Percentiles rank a stretch among this genome's conserved stretches.
phyloP scores from a whole-genome alignment of 495 filamentous ascomycete genomes.

The Penicillium cosmopolitanum region DNA sequence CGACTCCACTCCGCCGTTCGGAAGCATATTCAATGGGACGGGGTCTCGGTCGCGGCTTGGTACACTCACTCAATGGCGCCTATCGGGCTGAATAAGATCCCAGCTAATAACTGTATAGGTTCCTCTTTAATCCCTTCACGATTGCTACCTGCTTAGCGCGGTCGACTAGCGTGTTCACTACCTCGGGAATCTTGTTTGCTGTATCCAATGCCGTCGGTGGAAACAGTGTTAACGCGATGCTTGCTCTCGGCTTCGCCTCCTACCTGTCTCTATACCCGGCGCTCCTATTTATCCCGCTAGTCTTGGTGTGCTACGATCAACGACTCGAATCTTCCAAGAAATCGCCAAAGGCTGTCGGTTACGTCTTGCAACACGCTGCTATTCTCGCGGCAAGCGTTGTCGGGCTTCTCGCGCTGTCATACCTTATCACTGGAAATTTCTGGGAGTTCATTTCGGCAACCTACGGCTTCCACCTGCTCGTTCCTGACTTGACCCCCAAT shows the following conservation, averaged over 20 bases:
- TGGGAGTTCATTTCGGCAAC: constrained; percentile 87
- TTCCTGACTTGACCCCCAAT: constrained; percentile 93
- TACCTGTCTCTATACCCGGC: constrained; percentile 93
- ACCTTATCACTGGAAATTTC: constrained; percentile 72
- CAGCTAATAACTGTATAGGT: constrained; percentile 52
- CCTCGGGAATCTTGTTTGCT: constrained; percentile 82
- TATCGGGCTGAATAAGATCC: neutral
- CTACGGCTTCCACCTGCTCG: constrained; percentile 87
- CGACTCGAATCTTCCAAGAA: constrained; percentile 33
- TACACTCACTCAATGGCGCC: constrained; percentile 37
- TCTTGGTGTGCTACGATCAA: constrained; percentile 80
- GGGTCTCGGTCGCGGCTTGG: constrained; percentile 77
- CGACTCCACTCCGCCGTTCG: constrained; percentile 76
- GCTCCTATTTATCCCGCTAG: constrained; percentile 79
- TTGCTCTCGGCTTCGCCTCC: constrained; percentile 81
- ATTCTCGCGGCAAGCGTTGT: constrained; percentile 50
- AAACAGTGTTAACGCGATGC: constrained; percentile 73
- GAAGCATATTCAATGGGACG: constrained; percentile 76
- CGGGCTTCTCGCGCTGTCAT: constrained; percentile 71
- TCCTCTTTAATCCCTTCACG: constrained; percentile 94
- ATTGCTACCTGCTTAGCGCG: constrained; percentile 91
- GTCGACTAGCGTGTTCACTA: constrained; percentile 88
- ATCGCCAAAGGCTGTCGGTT: constrained; percentile 39
- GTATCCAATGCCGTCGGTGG: constrained; percentile 81
- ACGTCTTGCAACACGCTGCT: constrained; percentile 52